A percentile compares a stretch with the other conserved stretches of the same genome.
These are phyloP conservation scores for Gossypium armourianum DNA, from an alignment of 441 rosid species.

Conservation along the genomic window DNA sequence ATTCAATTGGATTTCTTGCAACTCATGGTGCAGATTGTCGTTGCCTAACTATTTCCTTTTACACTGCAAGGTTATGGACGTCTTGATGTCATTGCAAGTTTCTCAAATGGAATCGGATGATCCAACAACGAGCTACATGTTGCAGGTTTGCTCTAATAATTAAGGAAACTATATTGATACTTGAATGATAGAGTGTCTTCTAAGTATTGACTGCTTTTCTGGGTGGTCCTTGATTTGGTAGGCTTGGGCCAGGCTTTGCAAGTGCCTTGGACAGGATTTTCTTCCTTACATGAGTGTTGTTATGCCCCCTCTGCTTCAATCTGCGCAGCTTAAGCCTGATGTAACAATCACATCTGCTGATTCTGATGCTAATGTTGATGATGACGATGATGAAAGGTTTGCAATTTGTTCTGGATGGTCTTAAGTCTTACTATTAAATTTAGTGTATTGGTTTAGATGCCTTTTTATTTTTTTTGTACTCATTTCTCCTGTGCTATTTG, in stretches of 20 bases:
- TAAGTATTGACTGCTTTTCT: background rate
- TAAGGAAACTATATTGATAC: background rate
- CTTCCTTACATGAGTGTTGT: constrained; percentile 42
- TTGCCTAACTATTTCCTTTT: constrained; percentile 15
- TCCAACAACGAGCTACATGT: constrained; percentile 41
- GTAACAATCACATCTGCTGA: constrained; percentile 40
- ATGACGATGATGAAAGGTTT: constrained; percentile 47
- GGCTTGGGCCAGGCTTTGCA: constrained; percentile 55
- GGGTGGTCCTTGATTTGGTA: constrained; percentile 17
- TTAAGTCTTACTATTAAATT: background rate
- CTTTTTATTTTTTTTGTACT: background rate
- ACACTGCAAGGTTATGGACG: constrained; percentile 37
- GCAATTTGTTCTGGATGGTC: constrained; percentile 10
- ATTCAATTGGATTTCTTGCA: background rate
- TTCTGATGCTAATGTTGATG: constrained; percentile 37
- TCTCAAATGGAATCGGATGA: constrained; percentile 36
- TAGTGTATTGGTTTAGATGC: constrained; percentile 3
- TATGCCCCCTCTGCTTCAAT: constrained; percentile 43
- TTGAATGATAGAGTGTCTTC: background rate
- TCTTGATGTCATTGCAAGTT: constrained; percentile 36
- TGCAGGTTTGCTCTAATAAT: constrained; percentile 26
- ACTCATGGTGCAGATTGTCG: background rate
- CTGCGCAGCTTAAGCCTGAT: constrained; percentile 44
- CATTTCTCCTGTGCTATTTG: background rate
- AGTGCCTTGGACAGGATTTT: constrained; percentile 46